Base-by-base conservation (phyloP, 2,329 filamentous ascomycete species). In the Penicillium sp. region DNA sequence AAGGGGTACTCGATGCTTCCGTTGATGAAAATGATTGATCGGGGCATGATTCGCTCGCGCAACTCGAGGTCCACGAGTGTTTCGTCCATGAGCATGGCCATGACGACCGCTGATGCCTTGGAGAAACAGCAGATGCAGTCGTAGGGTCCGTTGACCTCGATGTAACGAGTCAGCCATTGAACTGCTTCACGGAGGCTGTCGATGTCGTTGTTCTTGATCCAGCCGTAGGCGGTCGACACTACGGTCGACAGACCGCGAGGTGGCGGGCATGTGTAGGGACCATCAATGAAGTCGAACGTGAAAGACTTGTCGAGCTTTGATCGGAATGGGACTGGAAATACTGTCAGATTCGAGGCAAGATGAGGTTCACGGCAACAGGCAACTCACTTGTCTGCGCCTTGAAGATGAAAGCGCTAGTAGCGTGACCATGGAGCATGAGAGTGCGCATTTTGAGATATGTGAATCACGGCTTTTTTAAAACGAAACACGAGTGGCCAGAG, bases 101-200 rank as follows among this genome's bases (percentile, higher is more conserved):
- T 47, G 11, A 47, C 44, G 25, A 29, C 26, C 8, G 29, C 44
- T 20, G 44, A 27, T 2, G 26, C 44, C 20, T 47, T 47, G 26
- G 44, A 47, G 29, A 47, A 47, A 31, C 26, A 31, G 44, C 44
- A 47, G 18, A 47, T 47, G 44, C 44, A 47, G 29, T 47, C 44
- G 18, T 47, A 47, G 3, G 44, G 44, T 20, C 44, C 44, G 29
- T 47, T 47, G 9, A 31, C 20, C 6, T 47, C 44, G 20, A 47
- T 35, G 20, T 47, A 47, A 4, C 9, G 4, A 14, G 27, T 23
- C 15, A 47, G 29, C 44, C 44, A 47, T 9, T 47, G 26, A 18
- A 29, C 44, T 11, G 25, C 20, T 29, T 47, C 44, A 33, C 44
- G 44, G 12, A 47, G 27, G 11, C 44, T 29, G 26, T 47, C 44